Base-by-base conservation (phyloP, 2,329 filamentous ascomycete genomes). In the Alternaria panax region DNA sequence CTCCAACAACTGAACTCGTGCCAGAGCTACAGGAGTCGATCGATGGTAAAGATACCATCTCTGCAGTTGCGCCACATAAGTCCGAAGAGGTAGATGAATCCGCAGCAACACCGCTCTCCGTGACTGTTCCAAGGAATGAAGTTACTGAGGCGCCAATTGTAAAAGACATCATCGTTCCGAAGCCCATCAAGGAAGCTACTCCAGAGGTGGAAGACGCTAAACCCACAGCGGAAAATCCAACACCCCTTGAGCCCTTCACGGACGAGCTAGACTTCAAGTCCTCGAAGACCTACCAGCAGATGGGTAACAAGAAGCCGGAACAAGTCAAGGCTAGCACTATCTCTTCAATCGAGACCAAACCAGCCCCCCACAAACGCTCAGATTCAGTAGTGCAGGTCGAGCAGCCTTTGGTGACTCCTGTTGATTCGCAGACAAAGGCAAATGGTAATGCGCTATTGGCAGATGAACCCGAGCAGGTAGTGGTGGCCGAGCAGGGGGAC, bases 311-410 rank as follows among this genome's bases (percentile, higher is more conserved):
- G 27, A 61, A 64, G 27, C 32, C 51, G 12, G 34, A 45, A 3
- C 24, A 25, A 11, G 36, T 47, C 8, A 24, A 14, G 40, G 36
- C n/a, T 3, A 32, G 40, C 40, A 34, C 20, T 6, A 5, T 25
- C 1, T 18, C 14, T n/a, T 11, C 40, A 5, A 20, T 20, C 11
- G 32, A 47, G 18, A 30, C 12, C 16, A 56, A 45, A n/a, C 30
- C 25, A 30, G 20, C 53, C 2, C 18, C 3, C 24, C 62, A 62
- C 34, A 50, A 48, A 22, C 62, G 65, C 6, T 50, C 58, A 7
- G 68, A 71, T 16, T 70, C 67, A 5, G 57, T 63, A 30, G 54
- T 65, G 7, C 59, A 71, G 42, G 25, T 36, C 16, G 63, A 66
- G 24, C 50, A 54, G 12, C 36, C 32, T 0, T 5, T 11, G 20